Evolutionary conservation across 108 stramenopile genomes (phyloP).

Genomic region (Nannochloropsis gaditana): DNA sequence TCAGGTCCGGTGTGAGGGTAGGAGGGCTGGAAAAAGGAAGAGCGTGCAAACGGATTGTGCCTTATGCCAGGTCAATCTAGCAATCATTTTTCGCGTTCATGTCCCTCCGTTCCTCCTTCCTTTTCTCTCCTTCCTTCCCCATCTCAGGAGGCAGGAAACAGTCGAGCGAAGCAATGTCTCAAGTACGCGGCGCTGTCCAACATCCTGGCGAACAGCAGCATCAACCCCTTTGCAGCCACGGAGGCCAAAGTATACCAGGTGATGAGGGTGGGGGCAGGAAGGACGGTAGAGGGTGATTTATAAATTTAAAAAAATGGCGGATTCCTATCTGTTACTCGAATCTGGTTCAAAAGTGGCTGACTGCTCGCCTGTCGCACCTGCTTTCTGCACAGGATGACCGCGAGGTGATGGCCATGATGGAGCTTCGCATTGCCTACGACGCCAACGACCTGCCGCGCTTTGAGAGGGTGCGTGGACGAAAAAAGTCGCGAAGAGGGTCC

Average conservation of each 20-base stretch:
- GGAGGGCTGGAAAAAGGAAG: background rate
- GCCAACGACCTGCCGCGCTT: slow-evolving; percentile 44
- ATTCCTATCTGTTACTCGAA: background rate
- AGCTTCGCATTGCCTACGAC: slow-evolving; percentile 46
- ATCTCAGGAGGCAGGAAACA: slow-evolving; percentile 35
- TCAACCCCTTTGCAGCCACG: slow-evolving; percentile 52
- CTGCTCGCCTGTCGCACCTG: background rate
- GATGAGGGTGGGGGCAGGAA: background rate
- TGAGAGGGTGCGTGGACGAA: slow-evolving; percentile 24
- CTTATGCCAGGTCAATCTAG: too few species aligned
- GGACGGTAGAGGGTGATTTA: background rate
- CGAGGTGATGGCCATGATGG: slow-evolving; percentile 49
- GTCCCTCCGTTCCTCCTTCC: background rate
- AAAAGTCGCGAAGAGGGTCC: background rate
- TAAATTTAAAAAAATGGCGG: too few species aligned
- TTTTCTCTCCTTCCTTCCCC: background rate
- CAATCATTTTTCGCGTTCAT: background rate
- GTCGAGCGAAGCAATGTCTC: slow-evolving; percentile 50
- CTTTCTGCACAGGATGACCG: slow-evolving; percentile 38
- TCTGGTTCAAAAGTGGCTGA: background rate
- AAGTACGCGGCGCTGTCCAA: slow-evolving; percentile 52
- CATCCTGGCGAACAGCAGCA: slow-evolving; percentile 48
- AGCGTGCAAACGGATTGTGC: background rate
- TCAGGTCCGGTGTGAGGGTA: slow-evolving; percentile 21
- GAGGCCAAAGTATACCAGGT: slow-evolving; percentile 53